Evolutionary conservation across 495 filamentous ascomycete genomes (phyloP).

Genomic region (Talaromyces proteolyticus): DNA sequence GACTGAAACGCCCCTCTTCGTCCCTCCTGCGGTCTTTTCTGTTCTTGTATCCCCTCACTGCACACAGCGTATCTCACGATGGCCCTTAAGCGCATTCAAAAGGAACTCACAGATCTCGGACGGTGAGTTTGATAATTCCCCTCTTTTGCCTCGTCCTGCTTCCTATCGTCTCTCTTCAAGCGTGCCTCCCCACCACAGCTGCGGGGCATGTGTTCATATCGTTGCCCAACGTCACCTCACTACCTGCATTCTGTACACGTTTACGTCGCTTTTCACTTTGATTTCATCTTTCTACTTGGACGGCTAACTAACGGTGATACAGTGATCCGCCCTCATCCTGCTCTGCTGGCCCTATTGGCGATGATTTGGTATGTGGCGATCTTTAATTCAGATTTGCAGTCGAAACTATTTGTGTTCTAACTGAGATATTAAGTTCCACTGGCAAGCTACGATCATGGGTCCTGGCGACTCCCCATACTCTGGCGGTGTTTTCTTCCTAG

Average conservation of each 20-base stretch:
- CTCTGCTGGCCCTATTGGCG: constrained; percentile 91
- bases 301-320: constrained; percentile 9
- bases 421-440: constrained; percentile 74
- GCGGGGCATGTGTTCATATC: constrained; percentile 15
- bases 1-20: constrained; percentile 11
- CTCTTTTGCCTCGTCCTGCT: not conserved
- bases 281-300: not conserved
- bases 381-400: not conserved
- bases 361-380: constrained; percentile 74
- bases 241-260: not conserved
- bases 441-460: constrained; percentile 99
- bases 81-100: constrained; percentile 99
- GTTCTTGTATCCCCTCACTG: constrained; percentile 6
- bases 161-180: constrained; percentile 1
- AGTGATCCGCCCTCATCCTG: constrained; percentile 99
- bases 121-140: constrained; percentile 58
- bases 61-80: constrained; percentile 49
- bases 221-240: not conserved
- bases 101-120: constrained; percentile 98
- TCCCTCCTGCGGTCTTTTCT: constrained; percentile 5
- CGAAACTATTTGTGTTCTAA: not conserved
- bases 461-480: constrained; percentile 95
- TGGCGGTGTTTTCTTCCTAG: constrained; percentile 95
- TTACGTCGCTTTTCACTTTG: not conserved
- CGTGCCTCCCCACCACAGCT: constrained; percentile 13